Conservation (phyloP, 495 filamentous ascomycete genomes). For the Penicillium salamii region DNA sequence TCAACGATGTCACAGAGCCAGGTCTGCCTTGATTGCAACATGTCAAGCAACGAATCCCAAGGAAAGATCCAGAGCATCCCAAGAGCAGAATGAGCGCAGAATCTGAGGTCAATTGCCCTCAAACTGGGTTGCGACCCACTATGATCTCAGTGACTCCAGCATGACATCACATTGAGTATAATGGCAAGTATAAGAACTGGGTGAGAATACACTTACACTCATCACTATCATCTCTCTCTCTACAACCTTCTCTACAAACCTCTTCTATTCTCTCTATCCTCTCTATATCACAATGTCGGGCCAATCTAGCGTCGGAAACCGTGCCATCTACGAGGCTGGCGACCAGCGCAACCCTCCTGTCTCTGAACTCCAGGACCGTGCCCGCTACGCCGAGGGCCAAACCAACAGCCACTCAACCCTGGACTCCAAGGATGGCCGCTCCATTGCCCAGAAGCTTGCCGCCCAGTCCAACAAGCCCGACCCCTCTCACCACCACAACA, state of each 20-base stretch:
- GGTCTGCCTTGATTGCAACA: slow-evolving; percentile 16
- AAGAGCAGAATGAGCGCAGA: slow-evolving; percentile 1
- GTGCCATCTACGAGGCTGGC: slow-evolving; percentile 57
- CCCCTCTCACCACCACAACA: slow-evolving; percentile 30
- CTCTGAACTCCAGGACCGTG: slow-evolving; percentile 50
- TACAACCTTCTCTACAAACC: slow-evolving; percentile 1
- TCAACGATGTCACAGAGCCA: slow-evolving; percentile 16
- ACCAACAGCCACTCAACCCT: slow-evolving; percentile 61
- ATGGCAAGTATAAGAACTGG: slow-evolving; percentile 21
- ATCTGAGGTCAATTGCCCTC: slow-evolving; percentile 6
- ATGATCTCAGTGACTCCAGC: slow-evolving; percentile 37
- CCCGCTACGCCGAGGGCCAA: slow-evolving; percentile 66
- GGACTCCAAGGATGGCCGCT: slow-evolving; percentile 78
- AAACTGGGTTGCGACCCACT: slow-evolving; percentile 24
- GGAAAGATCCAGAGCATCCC: slow-evolving; percentile 10
- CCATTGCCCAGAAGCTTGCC: slow-evolving; percentile 74
- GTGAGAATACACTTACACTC: too few species aligned
- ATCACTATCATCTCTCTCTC: neutral
- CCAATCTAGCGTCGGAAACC: slow-evolving; percentile 52
- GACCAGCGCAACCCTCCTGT: slow-evolving; percentile 68
- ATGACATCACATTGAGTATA: slow-evolving; percentile 32
- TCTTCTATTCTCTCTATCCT: neutral
- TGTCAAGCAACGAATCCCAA: slow-evolving; percentile 2
- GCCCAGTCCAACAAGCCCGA: slow-evolving; percentile 49
- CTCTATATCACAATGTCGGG: slow-evolving; percentile 21